A percentile compares a stretch with the other conserved stretches of the same genome.
Evolutionary conservation across 371 early-diverging fungal species (phyloP).

Genomic region (Globomyces sp.): DNA sequence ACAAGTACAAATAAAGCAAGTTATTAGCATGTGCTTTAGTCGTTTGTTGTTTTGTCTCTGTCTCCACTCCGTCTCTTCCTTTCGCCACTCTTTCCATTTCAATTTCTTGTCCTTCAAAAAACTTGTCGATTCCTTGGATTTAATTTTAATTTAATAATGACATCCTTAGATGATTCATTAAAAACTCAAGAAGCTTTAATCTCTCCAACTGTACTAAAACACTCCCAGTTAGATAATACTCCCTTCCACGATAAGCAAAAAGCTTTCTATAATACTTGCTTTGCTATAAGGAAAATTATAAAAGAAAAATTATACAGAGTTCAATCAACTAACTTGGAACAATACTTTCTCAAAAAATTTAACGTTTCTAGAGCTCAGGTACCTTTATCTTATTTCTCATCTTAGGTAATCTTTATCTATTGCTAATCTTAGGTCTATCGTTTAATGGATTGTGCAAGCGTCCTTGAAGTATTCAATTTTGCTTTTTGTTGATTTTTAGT

Average conservation of each 20-base stretch:
- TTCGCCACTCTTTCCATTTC: too few species aligned
- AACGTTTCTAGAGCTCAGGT: slow-evolving; percentile 17
- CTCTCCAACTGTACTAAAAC: slow-evolving; percentile 3
- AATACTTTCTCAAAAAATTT: slow-evolving; percentile 15
- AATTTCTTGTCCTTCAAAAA: too few species aligned
- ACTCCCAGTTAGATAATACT: slow-evolving; percentile 1
- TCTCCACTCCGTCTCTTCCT: too few species aligned
- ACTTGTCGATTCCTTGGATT: too few species aligned
- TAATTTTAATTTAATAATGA: too few species aligned
- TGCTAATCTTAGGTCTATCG: slow-evolving; percentile 12
- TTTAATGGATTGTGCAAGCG: slow-evolving; percentile 15
- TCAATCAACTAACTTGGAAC: slow-evolving; percentile 11
- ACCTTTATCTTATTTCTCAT: neutral
- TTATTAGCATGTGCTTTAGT: too few species aligned
- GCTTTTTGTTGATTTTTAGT: slow-evolving; percentile 1
- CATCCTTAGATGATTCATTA: too few species aligned
- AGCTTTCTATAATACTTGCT: slow-evolving; percentile 6
- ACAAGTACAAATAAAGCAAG: too few species aligned
- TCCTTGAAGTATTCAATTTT: slow-evolving; percentile 1
- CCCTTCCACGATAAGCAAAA: slow-evolving; percentile 9
- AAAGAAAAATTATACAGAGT: slow-evolving; percentile 13
- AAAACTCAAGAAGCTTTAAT: slow-evolving; percentile 5
- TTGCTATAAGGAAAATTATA: slow-evolving; percentile 11
- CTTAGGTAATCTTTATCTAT: too few species aligned
- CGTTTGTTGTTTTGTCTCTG: too few species aligned